phyloP scores from a whole-genome alignment of 2,329 filamentous ascomycete species.

The Penicillium sp. region DNA sequence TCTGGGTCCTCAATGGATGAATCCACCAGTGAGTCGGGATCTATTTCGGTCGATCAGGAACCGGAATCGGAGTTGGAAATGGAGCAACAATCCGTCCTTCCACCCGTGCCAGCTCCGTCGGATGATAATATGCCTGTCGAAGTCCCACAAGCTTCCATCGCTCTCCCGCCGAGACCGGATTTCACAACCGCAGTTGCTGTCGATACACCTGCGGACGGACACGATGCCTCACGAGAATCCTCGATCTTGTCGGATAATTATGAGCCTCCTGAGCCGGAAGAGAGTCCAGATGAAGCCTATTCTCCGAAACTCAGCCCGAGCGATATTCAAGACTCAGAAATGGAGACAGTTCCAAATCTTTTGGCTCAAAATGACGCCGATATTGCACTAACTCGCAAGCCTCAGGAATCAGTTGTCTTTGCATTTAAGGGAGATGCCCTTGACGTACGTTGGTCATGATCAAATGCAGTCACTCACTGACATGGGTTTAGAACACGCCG shows the following conservation, averaged over 20 bases:
- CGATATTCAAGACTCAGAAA: conserved; percentile 29
- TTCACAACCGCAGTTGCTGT: background rate
- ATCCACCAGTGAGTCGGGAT: conserved; percentile 28
- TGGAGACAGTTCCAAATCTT: conserved; percentile 20
- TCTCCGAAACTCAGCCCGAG: conserved; percentile 19
- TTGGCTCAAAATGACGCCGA: conserved; percentile 21
- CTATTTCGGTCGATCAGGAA: conserved; percentile 17
- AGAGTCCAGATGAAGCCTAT: conserved; percentile 22
- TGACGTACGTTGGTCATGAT: conserved; percentile 28
- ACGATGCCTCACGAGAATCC: conserved; percentile 23
- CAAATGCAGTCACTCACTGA: conserved; percentile 25
- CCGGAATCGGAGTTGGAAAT: conserved; percentile 1
- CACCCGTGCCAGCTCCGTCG: background rate
- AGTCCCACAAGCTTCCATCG: background rate
- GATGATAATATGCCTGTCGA: background rate
- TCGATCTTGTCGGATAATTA: conserved; percentile 49
- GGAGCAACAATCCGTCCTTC: background rate
- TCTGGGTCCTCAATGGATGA: conserved; percentile 39
- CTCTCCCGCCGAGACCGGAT: background rate
- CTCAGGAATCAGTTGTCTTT: conserved; percentile 25
- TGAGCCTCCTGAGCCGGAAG: conserved; percentile 50
- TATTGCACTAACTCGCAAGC: conserved; percentile 29
- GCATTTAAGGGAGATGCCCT: conserved; percentile 26
- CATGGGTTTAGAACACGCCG: conserved; percentile 23
- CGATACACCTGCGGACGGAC: background rate